Evolutionary conservation across 2,329 filamentous ascomycete genomes (phyloP).

Genomic region (Sordariomycetes sp.): DNA sequence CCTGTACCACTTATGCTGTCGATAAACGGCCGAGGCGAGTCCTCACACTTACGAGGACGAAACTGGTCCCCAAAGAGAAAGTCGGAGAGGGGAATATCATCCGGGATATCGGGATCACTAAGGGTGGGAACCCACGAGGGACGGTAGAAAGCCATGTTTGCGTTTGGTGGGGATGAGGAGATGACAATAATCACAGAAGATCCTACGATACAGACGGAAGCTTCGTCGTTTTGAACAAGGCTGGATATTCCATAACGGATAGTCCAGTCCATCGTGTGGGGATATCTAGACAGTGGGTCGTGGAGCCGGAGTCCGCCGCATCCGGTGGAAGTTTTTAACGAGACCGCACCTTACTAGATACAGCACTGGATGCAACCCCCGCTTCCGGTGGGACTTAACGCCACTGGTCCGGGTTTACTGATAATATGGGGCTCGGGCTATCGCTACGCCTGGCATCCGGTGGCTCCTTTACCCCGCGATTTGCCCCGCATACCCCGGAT

Average conservation of each 20-base stretch:
- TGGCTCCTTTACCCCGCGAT: neutral
- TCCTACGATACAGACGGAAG: neutral
- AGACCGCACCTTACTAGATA: neutral
- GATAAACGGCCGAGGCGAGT: slow-evolving; percentile 2
- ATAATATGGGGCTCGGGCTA: neutral
- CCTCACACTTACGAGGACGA: slow-evolving; percentile 3
- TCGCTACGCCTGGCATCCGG: neutral
- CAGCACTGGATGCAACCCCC: neutral
- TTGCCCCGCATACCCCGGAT: slow-evolving; percentile 1
- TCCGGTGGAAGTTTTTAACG: neutral
- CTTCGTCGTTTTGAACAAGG: neutral
- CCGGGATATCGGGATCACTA: slow-evolving; percentile 4
- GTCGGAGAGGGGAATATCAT: slow-evolving; percentile 2
- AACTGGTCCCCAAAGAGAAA: slow-evolving; percentile 3
- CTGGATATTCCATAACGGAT: no score
- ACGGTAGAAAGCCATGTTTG: slow-evolving; percentile 2
- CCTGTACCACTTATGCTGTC: slow-evolving; percentile 3
- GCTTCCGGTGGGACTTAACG: no score
- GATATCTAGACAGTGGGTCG: neutral
- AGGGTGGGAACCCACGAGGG: slow-evolving; percentile 3
- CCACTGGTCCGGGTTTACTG: no score
- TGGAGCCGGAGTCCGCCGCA: no score
- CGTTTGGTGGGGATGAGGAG: neutral
- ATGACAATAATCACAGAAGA: neutral
- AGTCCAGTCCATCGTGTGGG: neutral